phyloP scores from a whole-genome alignment of 139 green algal genomes.

The Medakamo hakoo region DNA sequence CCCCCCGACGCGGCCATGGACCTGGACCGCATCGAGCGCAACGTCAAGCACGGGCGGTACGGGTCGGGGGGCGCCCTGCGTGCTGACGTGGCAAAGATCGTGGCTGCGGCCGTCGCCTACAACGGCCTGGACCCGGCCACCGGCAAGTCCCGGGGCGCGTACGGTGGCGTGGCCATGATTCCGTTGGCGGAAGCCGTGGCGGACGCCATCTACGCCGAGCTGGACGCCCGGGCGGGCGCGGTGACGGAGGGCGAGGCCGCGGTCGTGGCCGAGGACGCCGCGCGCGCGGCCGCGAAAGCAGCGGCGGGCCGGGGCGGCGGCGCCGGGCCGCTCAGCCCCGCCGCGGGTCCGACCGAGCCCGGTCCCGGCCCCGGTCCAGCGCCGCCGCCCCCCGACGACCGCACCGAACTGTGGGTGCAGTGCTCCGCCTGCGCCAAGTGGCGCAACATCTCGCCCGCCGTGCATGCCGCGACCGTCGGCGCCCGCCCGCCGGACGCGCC shows the following conservation, averaged over 20 bases:
- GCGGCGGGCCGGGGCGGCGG: too few relatives aligned
- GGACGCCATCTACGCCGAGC: neutral
- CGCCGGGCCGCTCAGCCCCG: too few relatives aligned
- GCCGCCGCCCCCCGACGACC: too few relatives aligned
- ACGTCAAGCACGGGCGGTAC: constrained; percentile 14
- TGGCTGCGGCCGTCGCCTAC: constrained; percentile 16
- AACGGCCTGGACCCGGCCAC: constrained; percentile 6
- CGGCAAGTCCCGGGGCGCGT: neutral
- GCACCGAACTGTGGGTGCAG: neutral
- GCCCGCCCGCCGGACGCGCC: too few relatives aligned
- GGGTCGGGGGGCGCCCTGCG: constrained; percentile 6
- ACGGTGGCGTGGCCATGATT: neutral
- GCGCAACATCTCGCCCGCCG: neutral
- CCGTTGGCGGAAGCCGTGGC: neutral
- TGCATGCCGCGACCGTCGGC: too few relatives aligned
- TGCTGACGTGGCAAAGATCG: constrained; percentile 12
- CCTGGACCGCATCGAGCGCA: constrained; percentile 17
- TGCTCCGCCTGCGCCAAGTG: neutral
- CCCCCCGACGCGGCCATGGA: constrained; percentile 15
- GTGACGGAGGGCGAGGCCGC: neutral
- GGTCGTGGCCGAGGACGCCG: too few relatives aligned
- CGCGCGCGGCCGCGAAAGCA: too few relatives aligned
- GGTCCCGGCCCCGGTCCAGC: too few relatives aligned
- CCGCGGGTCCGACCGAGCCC: too few relatives aligned
- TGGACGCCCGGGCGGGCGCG: neutral